Percentiles rank a stretch among this genome's conserved stretches.
These are phyloP conservation scores for Acanthamoeba castellanii DNA, from an alignment of 208 protist species.

Conservation along the genomic window DNA sequence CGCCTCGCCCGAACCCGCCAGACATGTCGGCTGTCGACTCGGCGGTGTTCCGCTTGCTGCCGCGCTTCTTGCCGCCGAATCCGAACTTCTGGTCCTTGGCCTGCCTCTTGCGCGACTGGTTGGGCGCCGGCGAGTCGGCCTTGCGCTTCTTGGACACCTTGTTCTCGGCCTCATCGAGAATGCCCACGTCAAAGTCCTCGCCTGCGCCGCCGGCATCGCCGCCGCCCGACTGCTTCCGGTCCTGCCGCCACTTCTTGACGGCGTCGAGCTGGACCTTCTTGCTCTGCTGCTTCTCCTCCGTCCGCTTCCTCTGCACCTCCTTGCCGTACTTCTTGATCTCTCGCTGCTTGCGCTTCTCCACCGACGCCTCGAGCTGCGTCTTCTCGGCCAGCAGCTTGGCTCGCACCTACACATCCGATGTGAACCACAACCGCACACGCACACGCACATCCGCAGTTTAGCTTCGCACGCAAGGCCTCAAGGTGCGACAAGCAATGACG, in stretches of 20 bases:
- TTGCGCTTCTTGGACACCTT: constrained; percentile 18
- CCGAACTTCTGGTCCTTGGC: constrained; percentile 18
- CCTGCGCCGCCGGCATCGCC: not conserved
- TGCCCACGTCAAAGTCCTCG: not conserved
- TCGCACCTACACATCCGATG: constrained; percentile 18
- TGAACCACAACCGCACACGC: not conserved
- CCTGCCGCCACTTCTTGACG: constrained; percentile 15
- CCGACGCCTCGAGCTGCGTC: constrained; percentile 47
- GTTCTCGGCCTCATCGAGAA: not conserved
- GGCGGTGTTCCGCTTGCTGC: constrained; percentile 60
- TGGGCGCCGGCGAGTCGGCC: not conserved
- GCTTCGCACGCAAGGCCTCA: too few relatives aligned
- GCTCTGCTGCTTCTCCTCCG: not conserved
- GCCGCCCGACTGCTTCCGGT: not conserved
- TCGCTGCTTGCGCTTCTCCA: constrained; percentile 76
- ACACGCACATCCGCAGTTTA: too few relatives aligned
- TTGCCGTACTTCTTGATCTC: constrained; percentile 81
- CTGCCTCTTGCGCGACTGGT: not conserved
- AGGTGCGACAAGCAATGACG: not conserved
- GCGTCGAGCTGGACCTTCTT: constrained; percentile 11
- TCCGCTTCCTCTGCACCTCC: constrained; percentile 1
- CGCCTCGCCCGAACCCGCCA: not conserved
- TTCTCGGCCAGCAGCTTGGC: constrained; percentile 72
- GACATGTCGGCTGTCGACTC: constrained; percentile 62
- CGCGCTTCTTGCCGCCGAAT: constrained; percentile 48